Evolutionary conservation across 1,139 yeast species (phyloP).

Genomic region (Chernovozyma sophiae-reginae): DNA sequence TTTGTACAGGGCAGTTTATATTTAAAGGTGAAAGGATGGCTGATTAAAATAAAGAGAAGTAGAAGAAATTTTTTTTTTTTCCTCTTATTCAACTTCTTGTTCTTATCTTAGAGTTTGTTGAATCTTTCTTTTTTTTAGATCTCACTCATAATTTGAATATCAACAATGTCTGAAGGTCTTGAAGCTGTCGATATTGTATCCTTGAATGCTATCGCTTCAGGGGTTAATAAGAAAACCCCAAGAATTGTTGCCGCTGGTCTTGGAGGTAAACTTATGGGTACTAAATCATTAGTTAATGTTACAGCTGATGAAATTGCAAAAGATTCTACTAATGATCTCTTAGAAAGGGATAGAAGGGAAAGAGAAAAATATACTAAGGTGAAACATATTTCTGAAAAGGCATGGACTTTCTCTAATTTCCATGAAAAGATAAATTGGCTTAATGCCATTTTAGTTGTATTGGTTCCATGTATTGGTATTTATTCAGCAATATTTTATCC

Average conservation of each 20-base stretch:
- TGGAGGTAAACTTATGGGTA: conserved; percentile 77
- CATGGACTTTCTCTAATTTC: conserved; percentile 86
- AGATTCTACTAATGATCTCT: conserved; percentile 44
- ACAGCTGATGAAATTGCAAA: conserved; percentile 60
- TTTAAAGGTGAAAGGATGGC: too few relatives aligned
- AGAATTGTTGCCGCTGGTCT: conserved; percentile 76
- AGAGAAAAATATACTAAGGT: conserved; percentile 42
- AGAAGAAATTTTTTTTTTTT: too few relatives aligned
- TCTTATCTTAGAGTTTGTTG: too few relatives aligned
- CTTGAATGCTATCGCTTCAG: conserved; percentile 87
- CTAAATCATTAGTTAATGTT: conserved; percentile 63
- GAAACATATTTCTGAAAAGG: conserved; percentile 85
- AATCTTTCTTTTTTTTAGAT: neutral
- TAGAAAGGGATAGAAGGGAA: conserved; percentile 54
- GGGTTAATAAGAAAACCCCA: conserved; percentile 65
- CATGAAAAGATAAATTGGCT: conserved; percentile 89
- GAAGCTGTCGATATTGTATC: conserved; percentile 67
- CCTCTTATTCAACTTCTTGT: too few relatives aligned
- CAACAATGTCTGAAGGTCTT: conserved; percentile 17
- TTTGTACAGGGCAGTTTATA: too few relatives aligned
- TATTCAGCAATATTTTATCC: conserved; percentile 44
- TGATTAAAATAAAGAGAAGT: too few relatives aligned
- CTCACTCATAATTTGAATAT: neutral
- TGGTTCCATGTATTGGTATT: conserved; percentile 67
- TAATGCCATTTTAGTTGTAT: conserved; percentile 71